Conservation (phyloP, 805 yeast genomes). For the Dipodascus geniculatus region DNA sequence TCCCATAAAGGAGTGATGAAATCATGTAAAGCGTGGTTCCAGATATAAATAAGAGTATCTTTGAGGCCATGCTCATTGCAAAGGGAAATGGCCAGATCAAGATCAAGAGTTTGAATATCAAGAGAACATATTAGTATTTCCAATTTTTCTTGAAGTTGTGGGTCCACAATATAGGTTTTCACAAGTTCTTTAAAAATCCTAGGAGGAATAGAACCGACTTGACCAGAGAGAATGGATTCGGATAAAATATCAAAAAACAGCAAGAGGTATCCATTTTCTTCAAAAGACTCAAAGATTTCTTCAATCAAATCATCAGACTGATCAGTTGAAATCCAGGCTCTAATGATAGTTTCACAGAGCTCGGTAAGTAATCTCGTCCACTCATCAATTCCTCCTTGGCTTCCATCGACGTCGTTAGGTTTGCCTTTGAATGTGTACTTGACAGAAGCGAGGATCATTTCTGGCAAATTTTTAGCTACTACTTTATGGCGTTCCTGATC, state of each 20-base stretch:
- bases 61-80: constrained; percentile 44
- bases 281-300: constrained; percentile 34
- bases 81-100: constrained; percentile 59
- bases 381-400: constrained; percentile 21
- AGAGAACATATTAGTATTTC: constrained; percentile 61
- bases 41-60: constrained; percentile 58
- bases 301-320: constrained; percentile 28
- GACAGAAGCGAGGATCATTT: constrained; percentile 45
- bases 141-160: constrained; percentile 35
- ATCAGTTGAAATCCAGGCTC: constrained; percentile 27
- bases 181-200: constrained; percentile 51
- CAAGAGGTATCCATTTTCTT: constrained; percentile 22
- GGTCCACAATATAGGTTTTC: constrained; percentile 30
- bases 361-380: constrained; percentile 20
- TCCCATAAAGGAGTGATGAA: constrained; percentile 60
- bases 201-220: constrained; percentile 47
- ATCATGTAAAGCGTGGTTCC: constrained; percentile 61
- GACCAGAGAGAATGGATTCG: constrained; percentile 36
- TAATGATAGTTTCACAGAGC: constrained; percentile 31
- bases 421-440: constrained; percentile 28
- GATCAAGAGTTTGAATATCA: constrained; percentile 58
- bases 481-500: constrained; percentile 33
- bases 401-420: constrained; percentile 6
- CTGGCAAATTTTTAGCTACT: constrained; percentile 42
- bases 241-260: constrained; percentile 44